Conservation (phyloP, 176 grass and related monocot genomes). For the Thinopyrum elongatum region DNA sequence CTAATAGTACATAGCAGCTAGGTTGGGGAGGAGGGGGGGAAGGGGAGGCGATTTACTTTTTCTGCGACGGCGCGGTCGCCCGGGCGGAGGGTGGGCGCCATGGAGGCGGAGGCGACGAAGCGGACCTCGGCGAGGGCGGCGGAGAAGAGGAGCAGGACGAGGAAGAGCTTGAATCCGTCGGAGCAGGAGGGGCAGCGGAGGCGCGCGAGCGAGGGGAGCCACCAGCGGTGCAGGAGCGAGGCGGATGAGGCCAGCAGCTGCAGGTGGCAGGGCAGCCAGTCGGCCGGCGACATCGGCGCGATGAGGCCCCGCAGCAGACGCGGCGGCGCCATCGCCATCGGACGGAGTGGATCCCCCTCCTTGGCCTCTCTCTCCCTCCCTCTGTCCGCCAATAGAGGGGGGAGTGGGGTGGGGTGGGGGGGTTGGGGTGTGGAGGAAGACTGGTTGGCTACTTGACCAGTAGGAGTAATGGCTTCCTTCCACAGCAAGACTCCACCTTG, state of each 20-base stretch:
- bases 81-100: conserved; percentile 43
- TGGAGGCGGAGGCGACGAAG: conserved; percentile 52
- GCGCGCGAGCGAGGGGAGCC: conserved; percentile 16
- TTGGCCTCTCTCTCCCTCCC: neutral
- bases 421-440: neutral
- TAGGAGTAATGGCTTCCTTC: neutral
- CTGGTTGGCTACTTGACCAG: neutral
- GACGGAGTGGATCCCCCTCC: neutral
- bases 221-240: conserved; percentile 17
- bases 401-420: neutral
- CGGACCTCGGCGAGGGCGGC: conserved; percentile 47
- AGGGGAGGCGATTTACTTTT: neutral
- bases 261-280: conserved; percentile 48
- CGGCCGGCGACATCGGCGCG: conserved; percentile 8
- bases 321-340: conserved; percentile 18
- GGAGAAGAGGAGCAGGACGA: conserved; percentile 45
- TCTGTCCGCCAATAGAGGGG: neutral
- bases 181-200: conserved; percentile 24
- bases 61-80: conserved; percentile 49
- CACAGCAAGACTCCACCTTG: neutral
- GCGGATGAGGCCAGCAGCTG: conserved; percentile 29
- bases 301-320: conserved; percentile 41
- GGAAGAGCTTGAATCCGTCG: conserved; percentile 47
- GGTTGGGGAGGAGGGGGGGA: neutral
- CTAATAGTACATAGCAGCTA: neutral